These are phyloP conservation scores for Rostrohypoxylon terebratum DNA, from an alignment of 495 filamentous ascomycete species.

Conservation along the genomic window DNA sequence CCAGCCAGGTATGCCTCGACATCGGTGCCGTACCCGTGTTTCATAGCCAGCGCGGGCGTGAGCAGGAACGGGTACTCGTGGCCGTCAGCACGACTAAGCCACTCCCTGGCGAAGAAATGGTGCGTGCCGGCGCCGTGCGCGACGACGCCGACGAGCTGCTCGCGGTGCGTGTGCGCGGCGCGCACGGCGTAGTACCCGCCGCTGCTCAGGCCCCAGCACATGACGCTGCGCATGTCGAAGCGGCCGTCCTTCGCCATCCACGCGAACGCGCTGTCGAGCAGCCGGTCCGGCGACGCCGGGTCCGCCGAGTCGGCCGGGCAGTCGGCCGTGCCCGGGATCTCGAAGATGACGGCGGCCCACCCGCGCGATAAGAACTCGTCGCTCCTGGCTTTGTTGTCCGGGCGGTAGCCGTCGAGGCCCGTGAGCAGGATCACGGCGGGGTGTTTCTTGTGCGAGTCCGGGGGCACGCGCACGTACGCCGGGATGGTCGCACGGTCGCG, in stretches of 20 bases:
- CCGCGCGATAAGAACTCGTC: conserved; percentile 72
- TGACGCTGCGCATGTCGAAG: conserved; percentile 72
- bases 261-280: conserved; percentile 74
- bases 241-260: conserved; percentile 70
- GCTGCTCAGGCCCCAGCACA: conserved; percentile 77
- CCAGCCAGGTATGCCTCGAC: conserved; percentile 70
- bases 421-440: conserved; percentile 78
- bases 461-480: conserved; percentile 71
- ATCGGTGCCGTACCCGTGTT: conserved; percentile 71
- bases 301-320: conserved; percentile 72
- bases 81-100: conserved; percentile 74
- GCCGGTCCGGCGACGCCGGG: conserved; percentile 61
- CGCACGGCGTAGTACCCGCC: conserved; percentile 84
- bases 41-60: conserved; percentile 72
- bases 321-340: conserved; percentile 86
- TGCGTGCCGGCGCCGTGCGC: conserved; percentile 79
- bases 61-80: conserved; percentile 84
- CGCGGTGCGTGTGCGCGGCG: conserved; percentile 75
- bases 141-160: conserved; percentile 68
- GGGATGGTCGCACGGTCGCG: conserved; percentile 70
- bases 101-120: conserved; percentile 73
- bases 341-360: conserved; percentile 71
- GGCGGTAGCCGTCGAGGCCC: conserved; percentile 81
- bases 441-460: conserved; percentile 45
- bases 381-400: conserved; percentile 78